Percentiles rank a stretch among this genome's conserved stretches.
phyloP scores from a whole-genome alignment of 805 yeast genomes.

The Zygoascus biomembranicola region DNA sequence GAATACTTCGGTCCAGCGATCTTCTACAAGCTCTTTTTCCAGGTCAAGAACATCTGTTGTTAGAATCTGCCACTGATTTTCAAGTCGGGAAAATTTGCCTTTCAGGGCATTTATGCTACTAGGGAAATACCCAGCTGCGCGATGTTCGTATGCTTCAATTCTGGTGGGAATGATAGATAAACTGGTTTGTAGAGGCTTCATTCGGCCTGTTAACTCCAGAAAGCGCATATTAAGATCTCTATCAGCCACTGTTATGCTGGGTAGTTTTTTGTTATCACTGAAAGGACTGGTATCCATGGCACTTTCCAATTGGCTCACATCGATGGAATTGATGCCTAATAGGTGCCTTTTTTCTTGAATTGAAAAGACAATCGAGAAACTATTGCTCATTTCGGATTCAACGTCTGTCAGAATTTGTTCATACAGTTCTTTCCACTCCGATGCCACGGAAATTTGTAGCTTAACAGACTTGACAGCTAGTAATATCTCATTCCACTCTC shows the following conservation, averaged over 20 bases:
- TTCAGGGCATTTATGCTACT: constrained; percentile 12
- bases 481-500: constrained; percentile 17
- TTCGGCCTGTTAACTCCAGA: constrained; percentile 10
- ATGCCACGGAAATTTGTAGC: constrained; percentile 18
- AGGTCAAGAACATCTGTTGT: constrained; percentile 10
- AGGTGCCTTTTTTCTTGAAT: constrained; percentile 14
- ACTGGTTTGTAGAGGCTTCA: constrained; percentile 19
- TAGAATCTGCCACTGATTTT: constrained; percentile 10
- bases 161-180: constrained; percentile 18
- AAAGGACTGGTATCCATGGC: constrained; percentile 13
- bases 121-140: constrained; percentile 15
- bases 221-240: constrained; percentile 12
- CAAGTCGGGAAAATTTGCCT: constrained; percentile 13
- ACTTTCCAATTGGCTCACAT: constrained; percentile 8
- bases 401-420: constrained; percentile 20
- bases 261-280: constrained; percentile 11
- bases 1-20: constrained; percentile 18
- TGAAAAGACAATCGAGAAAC: constrained; percentile 15
- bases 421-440: constrained; percentile 23
- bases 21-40: constrained; percentile 16
- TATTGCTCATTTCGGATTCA: constrained; percentile 17
- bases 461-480: constrained; percentile 10
- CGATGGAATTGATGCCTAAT: constrained; percentile 3
- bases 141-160: constrained; percentile 14
- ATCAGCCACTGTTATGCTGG: constrained; percentile 14